Conservation (phyloP, 164 flowering plant genomes). For the Annona cherimola region DNA sequence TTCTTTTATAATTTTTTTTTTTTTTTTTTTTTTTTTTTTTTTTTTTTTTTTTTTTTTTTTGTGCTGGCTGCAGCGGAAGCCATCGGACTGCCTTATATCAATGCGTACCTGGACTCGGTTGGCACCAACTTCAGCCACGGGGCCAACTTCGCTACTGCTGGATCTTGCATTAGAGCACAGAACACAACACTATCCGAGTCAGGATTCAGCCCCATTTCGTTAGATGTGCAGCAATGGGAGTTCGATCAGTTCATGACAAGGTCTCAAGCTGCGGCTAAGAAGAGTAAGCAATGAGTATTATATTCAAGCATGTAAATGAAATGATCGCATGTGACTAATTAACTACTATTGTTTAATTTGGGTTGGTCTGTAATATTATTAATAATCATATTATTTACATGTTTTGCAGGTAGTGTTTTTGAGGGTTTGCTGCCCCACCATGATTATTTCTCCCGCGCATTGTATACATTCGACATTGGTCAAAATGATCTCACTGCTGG, state of each 20-base stretch:
- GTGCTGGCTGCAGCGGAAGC: conserved; percentile 29
- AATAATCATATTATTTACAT: too few relatives aligned
- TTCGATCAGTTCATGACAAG: conserved; percentile 35
- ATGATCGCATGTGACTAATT: too few relatives aligned
- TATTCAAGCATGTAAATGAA: too few relatives aligned
- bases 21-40: too few relatives aligned
- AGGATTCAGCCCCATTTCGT: conserved; percentile 53
- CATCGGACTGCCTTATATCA: conserved; percentile 39
- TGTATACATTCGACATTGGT: conserved; percentile 51
- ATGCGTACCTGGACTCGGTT: conserved; percentile 44
- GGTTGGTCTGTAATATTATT: too few relatives aligned
- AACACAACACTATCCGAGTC: conserved; percentile 32
- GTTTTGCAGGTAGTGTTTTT: conserved; percentile 15
- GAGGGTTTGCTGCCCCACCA: conserved; percentile 27
- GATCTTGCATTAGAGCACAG: conserved; percentile 40
- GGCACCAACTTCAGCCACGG: conserved; percentile 62
- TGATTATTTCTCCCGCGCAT: conserved; percentile 31
- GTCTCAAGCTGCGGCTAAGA: conserved; percentile 3
- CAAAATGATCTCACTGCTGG: conserved; percentile 47
- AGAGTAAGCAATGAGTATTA: too few relatives aligned
- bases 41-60: too few relatives aligned
- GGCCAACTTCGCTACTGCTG: conserved; percentile 43
- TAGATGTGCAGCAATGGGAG: conserved; percentile 39
- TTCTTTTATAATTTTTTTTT: too few relatives aligned
- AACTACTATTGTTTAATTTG: too few relatives aligned